Base-by-base conservation (phyloP, 2,329 filamentous ascomycete species). In the Boeremia lycopersici region DNA sequence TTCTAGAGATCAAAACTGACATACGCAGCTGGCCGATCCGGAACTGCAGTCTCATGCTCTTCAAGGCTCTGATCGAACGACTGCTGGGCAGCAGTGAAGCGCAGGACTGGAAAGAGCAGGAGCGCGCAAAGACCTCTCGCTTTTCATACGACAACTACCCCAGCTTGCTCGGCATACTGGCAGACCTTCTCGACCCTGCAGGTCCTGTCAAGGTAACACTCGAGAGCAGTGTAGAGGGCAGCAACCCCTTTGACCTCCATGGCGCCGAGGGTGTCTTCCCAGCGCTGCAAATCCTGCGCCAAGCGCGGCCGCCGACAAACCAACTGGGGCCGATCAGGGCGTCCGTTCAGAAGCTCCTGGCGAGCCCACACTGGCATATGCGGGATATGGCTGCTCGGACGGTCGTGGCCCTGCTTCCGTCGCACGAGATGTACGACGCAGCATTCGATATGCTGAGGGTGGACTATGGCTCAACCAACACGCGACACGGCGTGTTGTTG, bases 1-100 rank as follows among this genome's bases (percentile, higher is more conserved):
- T n/a, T n/a, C n/a, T n/a, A n/a, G n/a, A n/a, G n/a, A n/a, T n/a
- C n/a, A n/a, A n/a, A n/a, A n/a, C n/a, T n/a, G n/a, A n/a, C 15
- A 63, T 53, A 25, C 15, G 10, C 57, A 90, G 87, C 19, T 99
- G 95, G 95, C 91, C 93, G 0, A 92, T 99, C 52, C 88, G 93
- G 1, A 99, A 99, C 72, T 97, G 92, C 63, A 92, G 92, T 2
- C 77, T 98, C 30, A 89, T 98, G 77, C 84, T 99, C 6, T 87
- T 98, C 61, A 86, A 93, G 49, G 91, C 91, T 58, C 80, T 97
- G 5, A 89, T 96, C 47, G 90, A 95, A 69, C 84, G 85, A 59
- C 78, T 96, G 1, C 85, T 95, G 26, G 90, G 90, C 13, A 90
- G 87, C 0, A 87, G 86, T 49, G 88, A 91, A 53, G 73, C 77